Percentiles rank a stretch among this genome's conserved stretches.
Evolutionary conservation across 495 filamentous ascomycete species (phyloP).

Genomic region (Aspergillus taichungensis): DNA sequence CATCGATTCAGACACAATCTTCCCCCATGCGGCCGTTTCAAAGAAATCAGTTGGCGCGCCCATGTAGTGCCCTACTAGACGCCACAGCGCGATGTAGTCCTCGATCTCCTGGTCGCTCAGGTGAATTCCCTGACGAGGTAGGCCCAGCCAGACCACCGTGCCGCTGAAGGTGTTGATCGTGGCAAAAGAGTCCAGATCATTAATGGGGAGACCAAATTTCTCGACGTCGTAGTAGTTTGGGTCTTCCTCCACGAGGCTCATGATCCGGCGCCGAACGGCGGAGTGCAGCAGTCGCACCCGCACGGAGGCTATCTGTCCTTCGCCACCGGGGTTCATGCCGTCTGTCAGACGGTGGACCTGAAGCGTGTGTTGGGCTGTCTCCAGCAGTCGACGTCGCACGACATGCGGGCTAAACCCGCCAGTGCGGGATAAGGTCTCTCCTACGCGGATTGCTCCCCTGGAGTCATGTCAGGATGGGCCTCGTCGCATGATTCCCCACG

Average conservation of each 20-base stretch:
- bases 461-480: constrained; percentile 1
- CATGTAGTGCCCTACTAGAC: constrained; percentile 60
- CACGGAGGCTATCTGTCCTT: constrained; percentile 56
- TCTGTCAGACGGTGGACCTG: constrained; percentile 54
- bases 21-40: constrained; percentile 43
- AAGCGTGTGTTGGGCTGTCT: constrained; percentile 64
- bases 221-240: constrained; percentile 54
- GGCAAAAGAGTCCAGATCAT: constrained; percentile 59
- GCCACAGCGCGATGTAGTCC: constrained; percentile 68
- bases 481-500: neutral
- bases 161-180: constrained; percentile 63
- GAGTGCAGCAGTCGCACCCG: constrained; percentile 66
- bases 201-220: constrained; percentile 55
- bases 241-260: constrained; percentile 42
- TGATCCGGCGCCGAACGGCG: constrained; percentile 54
- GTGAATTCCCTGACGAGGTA: constrained; percentile 63
- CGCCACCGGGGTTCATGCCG: constrained; percentile 59
- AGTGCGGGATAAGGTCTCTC: constrained; percentile 65
- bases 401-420: constrained; percentile 65
- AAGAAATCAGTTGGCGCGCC: constrained; percentile 54
- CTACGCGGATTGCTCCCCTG: constrained; percentile 48
- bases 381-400: constrained; percentile 57
- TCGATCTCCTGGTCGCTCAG: constrained; percentile 46
- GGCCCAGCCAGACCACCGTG: constrained; percentile 52
- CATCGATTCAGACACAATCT: constrained; percentile 52